Percentiles rank a stretch among this genome's conserved stretches.
Evolutionary conservation across 2,329 filamentous ascomycete genomes (phyloP).

Genomic region (Clarireedia paspali): DNA sequence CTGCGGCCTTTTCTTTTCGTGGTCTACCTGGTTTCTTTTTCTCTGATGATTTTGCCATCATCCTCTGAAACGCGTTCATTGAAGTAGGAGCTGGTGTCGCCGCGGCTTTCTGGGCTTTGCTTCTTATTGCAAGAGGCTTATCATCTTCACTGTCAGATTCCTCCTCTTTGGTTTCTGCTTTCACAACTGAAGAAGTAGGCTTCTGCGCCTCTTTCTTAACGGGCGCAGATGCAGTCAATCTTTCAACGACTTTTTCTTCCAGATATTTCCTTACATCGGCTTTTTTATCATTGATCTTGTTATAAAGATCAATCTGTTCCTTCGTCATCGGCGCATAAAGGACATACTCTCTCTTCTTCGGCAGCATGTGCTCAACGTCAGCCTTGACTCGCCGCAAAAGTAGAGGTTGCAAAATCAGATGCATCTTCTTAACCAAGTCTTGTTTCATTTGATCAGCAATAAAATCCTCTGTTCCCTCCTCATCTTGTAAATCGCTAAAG

Average conservation of each 20-base stretch:
- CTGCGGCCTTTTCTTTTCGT: not conserved
- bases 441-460: conserved; percentile 71
- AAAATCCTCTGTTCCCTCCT: conserved; percentile 69
- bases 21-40: conserved; percentile 2
- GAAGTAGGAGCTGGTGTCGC: conserved; percentile 8
- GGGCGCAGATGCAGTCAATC: conserved; percentile 45
- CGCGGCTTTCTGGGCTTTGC: conserved; percentile 18
- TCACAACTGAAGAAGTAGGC: conserved; percentile 5
- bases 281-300: conserved; percentile 49
- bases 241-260: conserved; percentile 68
- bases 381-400: conserved; percentile 83
- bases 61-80: conserved; percentile 40
- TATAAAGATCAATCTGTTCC: conserved; percentile 87
- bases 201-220: conserved; percentile 31
- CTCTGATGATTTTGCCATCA: conserved; percentile 27
- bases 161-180: conserved; percentile 13
- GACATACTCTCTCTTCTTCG: conserved; percentile 94
- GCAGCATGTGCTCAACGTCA: conserved; percentile 85
- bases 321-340: conserved; percentile 86
- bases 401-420: conserved; percentile 87
- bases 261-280: conserved; percentile 65
- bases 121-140: conserved; percentile 18
- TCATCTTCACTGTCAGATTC: conserved; percentile 25
- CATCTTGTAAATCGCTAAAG: conserved; percentile 85
- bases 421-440: conserved; percentile 77